Percentiles rank a stretch among this genome's conserved stretches.
phyloP scores from a whole-genome alignment of 2,329 filamentous ascomycete species.

The Westerdykella sp. region DNA sequence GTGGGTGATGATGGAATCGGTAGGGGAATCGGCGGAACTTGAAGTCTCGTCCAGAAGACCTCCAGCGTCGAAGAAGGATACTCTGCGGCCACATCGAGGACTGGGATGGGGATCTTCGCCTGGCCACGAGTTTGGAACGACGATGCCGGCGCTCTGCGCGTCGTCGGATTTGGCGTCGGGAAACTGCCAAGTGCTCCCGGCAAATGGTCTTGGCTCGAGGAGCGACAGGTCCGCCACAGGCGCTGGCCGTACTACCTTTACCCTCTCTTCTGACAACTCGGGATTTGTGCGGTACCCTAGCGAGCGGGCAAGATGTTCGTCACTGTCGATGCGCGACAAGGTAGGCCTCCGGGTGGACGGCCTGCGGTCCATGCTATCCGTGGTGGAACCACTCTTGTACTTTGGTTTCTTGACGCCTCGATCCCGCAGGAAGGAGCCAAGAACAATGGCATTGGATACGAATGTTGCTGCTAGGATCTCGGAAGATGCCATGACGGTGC shows the following conservation, averaged over 20 bases:
- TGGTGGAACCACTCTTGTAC: conserved; percentile 56
- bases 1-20: conserved; percentile 34
- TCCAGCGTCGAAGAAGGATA: conserved; percentile 82
- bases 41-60: conserved; percentile 60
- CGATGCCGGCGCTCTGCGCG: conserved; percentile 17
- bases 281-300: conserved; percentile 63
- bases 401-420: conserved; percentile 80
- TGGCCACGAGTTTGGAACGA: conserved; percentile 15
- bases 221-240: conserved; percentile 27
- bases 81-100: conserved; percentile 45
- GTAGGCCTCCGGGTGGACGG: conserved; percentile 58
- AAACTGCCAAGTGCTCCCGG: conserved; percentile 31
- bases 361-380: conserved; percentile 50
- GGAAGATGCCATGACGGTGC: conserved; percentile 80
- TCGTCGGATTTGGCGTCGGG: conserved; percentile 15
- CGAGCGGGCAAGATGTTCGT: conserved; percentile 80
- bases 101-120: conserved; percentile 34
- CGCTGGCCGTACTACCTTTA: conserved; percentile 38
- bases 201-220: conserved; percentile 20
- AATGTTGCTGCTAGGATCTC: conserved; percentile 85
- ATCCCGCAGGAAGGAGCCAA: conserved; percentile 89
- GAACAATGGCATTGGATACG: conserved; percentile 80
- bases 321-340: conserved; percentile 72
- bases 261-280: conserved; percentile 42
- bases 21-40: conserved; percentile 23